phyloP scores from a whole-genome alignment of 768 basidiomycete species.

The Kwoniella bestiolae region DNA sequence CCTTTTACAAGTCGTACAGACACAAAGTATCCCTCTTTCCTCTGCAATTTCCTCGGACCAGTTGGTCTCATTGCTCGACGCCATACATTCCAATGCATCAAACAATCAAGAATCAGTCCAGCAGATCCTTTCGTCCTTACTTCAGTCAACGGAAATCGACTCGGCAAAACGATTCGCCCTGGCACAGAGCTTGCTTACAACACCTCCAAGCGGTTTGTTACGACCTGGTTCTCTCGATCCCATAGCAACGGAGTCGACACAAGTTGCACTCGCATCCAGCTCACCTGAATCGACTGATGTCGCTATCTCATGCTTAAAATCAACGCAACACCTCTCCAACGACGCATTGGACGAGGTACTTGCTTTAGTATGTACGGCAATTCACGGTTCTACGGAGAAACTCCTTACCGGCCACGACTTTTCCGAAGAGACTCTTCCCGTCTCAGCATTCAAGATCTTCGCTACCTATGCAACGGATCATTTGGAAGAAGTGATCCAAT shows the following conservation, averaged over 20 bases:
- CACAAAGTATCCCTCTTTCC: neutral
- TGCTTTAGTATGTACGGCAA: constrained; percentile 41
- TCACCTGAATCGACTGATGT: constrained; percentile 13
- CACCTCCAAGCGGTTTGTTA: constrained; percentile 8
- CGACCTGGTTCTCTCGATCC: constrained; percentile 33
- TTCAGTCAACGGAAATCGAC: constrained; percentile 9
- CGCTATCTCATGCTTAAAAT: constrained; percentile 13
- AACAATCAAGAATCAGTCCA: neutral
- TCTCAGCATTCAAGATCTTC: constrained; percentile 39
- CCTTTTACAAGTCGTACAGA: neutral
- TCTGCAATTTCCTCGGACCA: constrained; percentile 9
- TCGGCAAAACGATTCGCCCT: constrained; percentile 28
- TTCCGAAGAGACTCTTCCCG: constrained; percentile 5
- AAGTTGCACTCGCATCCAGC: constrained; percentile 34
- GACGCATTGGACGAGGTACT: constrained; percentile 46
- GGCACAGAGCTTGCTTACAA: constrained; percentile 21
- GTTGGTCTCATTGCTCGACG: constrained; percentile 12
- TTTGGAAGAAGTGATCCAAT: constrained; percentile 21
- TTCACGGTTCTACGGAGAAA: constrained; percentile 37
- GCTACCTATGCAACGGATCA: constrained; percentile 34
- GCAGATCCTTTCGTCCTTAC: neutral
- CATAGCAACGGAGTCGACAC: constrained; percentile 45
- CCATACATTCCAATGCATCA: neutral
- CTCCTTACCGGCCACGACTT: constrained; percentile 24
- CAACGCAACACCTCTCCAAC: constrained; percentile 22